Conservation (phyloP, 2,329 filamentous ascomycete genomes). For the Verticillium longisporum region DNA sequence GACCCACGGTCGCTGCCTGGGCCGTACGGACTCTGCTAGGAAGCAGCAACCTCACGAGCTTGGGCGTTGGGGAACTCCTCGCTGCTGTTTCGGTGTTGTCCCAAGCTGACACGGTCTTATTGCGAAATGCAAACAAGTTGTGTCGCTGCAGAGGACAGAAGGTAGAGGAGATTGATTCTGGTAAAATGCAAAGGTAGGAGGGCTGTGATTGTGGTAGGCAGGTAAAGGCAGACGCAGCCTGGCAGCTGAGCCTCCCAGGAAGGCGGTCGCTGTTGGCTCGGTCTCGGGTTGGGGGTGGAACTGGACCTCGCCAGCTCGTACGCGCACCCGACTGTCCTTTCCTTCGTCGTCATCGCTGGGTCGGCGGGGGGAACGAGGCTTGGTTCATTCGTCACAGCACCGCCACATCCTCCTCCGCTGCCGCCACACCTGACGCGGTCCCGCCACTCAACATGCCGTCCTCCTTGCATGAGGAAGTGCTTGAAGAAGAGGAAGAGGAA, state of each 20-base stretch:
- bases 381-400: background rate
- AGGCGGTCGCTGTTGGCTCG: background rate
- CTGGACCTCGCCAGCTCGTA: background rate
- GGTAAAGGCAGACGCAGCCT: background rate
- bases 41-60: too few relatives aligned
- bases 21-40: background rate
- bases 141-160: background rate
- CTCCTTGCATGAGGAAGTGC: too few relatives aligned
- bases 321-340: background rate
- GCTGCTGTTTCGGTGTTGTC: background rate
- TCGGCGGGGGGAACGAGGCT: background rate
- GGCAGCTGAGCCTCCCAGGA: background rate
- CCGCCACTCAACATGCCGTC: background rate
- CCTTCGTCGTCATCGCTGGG: background rate
- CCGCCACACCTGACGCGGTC: background rate
- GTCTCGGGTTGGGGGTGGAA: background rate
- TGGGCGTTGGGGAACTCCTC: background rate
- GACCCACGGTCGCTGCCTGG: background rate
- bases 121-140: background rate
- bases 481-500: too few relatives aligned
- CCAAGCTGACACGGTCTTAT: too few relatives aligned
- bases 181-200: too few relatives aligned
- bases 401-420: background rate
- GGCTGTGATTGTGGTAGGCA: background rate
- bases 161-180: background rate